Evolutionary conservation across 2,329 filamentous ascomycete species (phyloP), one percentile per base, ranked within the genome.

Genomic region (Ascochyta viciae-villosae): DNA sequence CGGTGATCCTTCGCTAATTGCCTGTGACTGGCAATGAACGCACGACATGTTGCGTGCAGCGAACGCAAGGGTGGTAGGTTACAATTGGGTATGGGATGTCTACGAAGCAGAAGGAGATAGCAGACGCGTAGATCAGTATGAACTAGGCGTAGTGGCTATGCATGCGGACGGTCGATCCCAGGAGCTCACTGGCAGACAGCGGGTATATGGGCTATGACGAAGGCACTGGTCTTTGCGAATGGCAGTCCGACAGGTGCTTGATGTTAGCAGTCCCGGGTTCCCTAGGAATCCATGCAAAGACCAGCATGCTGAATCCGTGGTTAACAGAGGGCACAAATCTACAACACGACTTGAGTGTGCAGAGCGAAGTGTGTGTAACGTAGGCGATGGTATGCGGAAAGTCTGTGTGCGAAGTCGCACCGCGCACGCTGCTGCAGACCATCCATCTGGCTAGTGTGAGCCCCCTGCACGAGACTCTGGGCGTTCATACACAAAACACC

Each of bases 21-120:
- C 31, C 6, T 44, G 4, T 23, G 27, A 16, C 23, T 45, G 38
- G 34, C 23, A 22, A n/a, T 26, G 38, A 31, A 42, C 40, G 45
- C 39, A 47, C 46, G 40, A 45, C 51, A 52, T 27, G 23, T 34
- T 50, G 39, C 35, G 34, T 37, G 24, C 24, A 33, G 45, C 50
- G 47, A 58, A 43, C 54, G 41, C 35, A 51, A 8, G 13, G 19
- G 22, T 29, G 27, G 6, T 3, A 15, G 19, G 19, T 19, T 19
- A 19, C 3, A 3, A 3, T 19, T 19, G 19, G 19, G 19, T 19
- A 19, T 8, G 24, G 24, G 24, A 26, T 26, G 24, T 26, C 24
- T 8, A 26, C 24, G 24, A 26, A 1, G 24, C 24, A 26, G 24
- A 26, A 7, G 24, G 24, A 29, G 23, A 16, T 16, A 16, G 16